Percentiles rank a stretch among this genome's conserved stretches.
These are phyloP conservation scores for Alternaria burnsii DNA, from an alignment of 2,329 filamentous ascomycete species.

Conservation along the genomic window DNA sequence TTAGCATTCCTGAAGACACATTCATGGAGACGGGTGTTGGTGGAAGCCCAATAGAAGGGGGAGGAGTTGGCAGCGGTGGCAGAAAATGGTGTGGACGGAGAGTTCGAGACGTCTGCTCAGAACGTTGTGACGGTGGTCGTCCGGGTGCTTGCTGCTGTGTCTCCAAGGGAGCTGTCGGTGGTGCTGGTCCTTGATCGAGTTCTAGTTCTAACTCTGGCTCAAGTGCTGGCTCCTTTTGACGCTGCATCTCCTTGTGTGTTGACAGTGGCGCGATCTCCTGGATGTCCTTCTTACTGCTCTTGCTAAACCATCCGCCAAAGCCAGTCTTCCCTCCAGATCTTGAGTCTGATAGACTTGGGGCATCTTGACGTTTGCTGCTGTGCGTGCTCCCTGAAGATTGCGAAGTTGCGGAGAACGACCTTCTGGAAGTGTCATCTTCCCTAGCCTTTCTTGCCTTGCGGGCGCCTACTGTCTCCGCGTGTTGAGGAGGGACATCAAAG, in stretches of 20 bases:
- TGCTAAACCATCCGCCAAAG: constrained; percentile 32
- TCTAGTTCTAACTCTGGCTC: constrained; percentile 12
- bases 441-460: constrained; percentile 34
- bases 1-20: constrained; percentile 12
- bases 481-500: constrained; percentile 36
- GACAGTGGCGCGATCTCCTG: constrained; percentile 33
- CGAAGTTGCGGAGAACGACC: constrained; percentile 32
- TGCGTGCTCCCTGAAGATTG: constrained; percentile 33
- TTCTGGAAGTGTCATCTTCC: constrained; percentile 27
- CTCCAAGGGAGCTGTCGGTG: constrained; percentile 22
- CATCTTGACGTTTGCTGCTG: constrained; percentile 19
- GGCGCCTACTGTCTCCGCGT: constrained; percentile 38
- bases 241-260: constrained; percentile 17
- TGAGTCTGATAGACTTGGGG: constrained; percentile 6
- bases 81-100: constrained; percentile 23
- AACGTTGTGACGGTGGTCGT: constrained; percentile 10
- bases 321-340: constrained; percentile 22
- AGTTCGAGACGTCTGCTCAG: constrained; percentile 11
- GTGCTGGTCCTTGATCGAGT: constrained; percentile 18
- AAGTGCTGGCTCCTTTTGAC: neutral
- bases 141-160: constrained; percentile 6
- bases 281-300: constrained; percentile 32
- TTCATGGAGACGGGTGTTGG: constrained; percentile 16
- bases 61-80: constrained; percentile 26
- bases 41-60: constrained; percentile 30